Evolutionary conservation across 306 rosid species (phyloP), one percentile per base, ranked within the genome.

Genomic region (Oxytropis ochrocephala): DNA sequence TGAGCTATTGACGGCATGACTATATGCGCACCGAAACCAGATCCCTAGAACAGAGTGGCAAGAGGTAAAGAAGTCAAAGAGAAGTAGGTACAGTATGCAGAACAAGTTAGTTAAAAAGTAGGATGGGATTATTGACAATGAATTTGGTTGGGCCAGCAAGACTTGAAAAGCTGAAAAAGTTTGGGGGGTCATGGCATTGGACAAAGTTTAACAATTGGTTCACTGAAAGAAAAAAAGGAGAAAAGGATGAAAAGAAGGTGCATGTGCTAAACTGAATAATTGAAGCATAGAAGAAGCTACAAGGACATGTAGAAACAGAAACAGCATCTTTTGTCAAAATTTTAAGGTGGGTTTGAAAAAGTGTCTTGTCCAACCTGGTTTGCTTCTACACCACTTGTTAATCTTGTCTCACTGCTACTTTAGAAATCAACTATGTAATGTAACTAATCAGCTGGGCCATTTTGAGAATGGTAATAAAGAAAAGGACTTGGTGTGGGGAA

Each of bases 251-350:
- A 49, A 39, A 62, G 66, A 49, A 49, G 78, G 61, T 73, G 86
- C 89, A 87, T 89, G 92, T 87, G 96, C 80, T 67, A 11, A 63
- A 11, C 78, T 86, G 72, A 87, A 92, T 85, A 81, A 92, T 89
- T 87, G 89, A 80, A 51, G 49, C 16, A 69, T 50, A 11, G 69
- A 41, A 83, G 69, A 41, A 83, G 73, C 67, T 49, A 42, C 32
- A 68, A 41, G 19, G 64, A 67, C 46, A 27, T 64, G 68, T 75
- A 53, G 5, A 70, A 65, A 63, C 64, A 53, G 5, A 71, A 66
- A 63, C 64, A 71, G 75, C 82, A 79, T 73, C 72, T 46, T 2
- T 61, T 78, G 86, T 91, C 86, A 79, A 89, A 82, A 78, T 85
- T 89, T 71, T 19, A 43, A 66, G 62, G 73, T 55, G 64, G 70